phyloP scores from a whole-genome alignment of 1,284 basidiomycete species.

The Leccinum pallidistipes region DNA sequence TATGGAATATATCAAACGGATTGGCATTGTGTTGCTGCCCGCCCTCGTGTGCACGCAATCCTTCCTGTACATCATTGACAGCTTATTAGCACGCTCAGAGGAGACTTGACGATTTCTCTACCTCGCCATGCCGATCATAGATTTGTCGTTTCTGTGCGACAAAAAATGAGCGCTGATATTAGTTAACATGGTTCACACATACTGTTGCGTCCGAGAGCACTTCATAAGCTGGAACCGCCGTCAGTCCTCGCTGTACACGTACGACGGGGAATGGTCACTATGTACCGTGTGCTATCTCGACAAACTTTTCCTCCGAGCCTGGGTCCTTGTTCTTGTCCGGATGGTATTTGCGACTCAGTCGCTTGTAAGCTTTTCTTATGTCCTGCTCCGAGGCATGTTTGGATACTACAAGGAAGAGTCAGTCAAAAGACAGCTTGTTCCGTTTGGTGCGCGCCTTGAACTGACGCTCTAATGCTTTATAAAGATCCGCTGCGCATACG shows the following conservation, averaged over 20 bases:
- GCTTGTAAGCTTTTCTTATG: constrained; percentile 90
- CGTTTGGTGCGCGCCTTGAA: constrained; percentile 37
- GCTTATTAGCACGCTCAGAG: constrained; percentile 7
- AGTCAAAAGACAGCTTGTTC: constrained; percentile 32
- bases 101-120: constrained; percentile 30
- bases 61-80: constrained; percentile 53
- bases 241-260: constrained; percentile 9
- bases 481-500: constrained; percentile 66
- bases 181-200: constrained; percentile 9
- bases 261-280: constrained; percentile 22
- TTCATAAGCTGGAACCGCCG: constrained; percentile 74
- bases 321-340: constrained; percentile 93
- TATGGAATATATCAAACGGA: constrained; percentile 92
- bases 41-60: constrained; percentile 83
- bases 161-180: constrained; percentile 1
- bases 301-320: constrained; percentile 81
- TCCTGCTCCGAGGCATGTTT: constrained; percentile 82
- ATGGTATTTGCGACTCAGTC: constrained; percentile 85
- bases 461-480: constrained; percentile 75
- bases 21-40: constrained; percentile 70
- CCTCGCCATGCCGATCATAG: constrained; percentile 91
- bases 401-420: constrained; percentile 52
- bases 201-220: constrained; percentile 82
- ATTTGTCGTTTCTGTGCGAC: constrained; percentile 76
- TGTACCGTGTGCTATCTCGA: constrained; percentile 83